Percentiles rank a stretch among this genome's conserved stretches.
These are phyloP conservation scores for Triticum monococcum DNA, from an alignment of 176 grass and related monocot species.

Conservation along the genomic window DNA sequence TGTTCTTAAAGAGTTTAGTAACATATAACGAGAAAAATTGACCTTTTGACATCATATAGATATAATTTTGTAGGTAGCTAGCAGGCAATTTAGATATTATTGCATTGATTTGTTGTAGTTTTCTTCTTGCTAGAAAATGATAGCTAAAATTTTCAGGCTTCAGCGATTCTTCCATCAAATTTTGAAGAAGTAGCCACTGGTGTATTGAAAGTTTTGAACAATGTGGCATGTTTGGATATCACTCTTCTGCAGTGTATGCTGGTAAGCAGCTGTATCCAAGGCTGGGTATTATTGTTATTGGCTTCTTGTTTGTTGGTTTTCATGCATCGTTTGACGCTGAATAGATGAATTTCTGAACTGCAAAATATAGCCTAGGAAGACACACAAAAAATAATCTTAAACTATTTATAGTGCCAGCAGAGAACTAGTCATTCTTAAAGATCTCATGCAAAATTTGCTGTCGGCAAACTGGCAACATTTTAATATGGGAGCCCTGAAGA, in stretches of 20 bases:
- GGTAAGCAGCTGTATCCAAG: slow-evolving; percentile 52
- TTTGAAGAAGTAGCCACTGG: slow-evolving; percentile 99
- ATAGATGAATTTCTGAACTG: slow-evolving; percentile 1
- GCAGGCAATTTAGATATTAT: slow-evolving; percentile 6
- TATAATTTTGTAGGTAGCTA: not conserved
- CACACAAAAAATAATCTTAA: not conserved
- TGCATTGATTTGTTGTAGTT: not conserved
- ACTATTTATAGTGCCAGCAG: slow-evolving; percentile 3
- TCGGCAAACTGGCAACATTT: not conserved
- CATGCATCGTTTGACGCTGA: not conserved
- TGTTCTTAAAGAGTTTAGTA: not conserved
- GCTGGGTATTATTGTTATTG: slow-evolving; percentile 13
- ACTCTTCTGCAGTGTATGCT: slow-evolving; percentile 94
- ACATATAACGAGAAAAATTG: slow-evolving; percentile 15
- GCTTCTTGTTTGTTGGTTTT: slow-evolving; percentile 15
- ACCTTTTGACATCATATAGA: not conserved
- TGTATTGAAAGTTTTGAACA: slow-evolving; percentile 97
- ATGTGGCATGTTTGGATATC: slow-evolving; percentile 82
- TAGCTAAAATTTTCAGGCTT: slow-evolving; percentile 55
- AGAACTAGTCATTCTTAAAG: not conserved
- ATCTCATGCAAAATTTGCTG: slow-evolving; percentile 21
- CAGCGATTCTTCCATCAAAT: slow-evolving; percentile 90
- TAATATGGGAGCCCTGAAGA: slow-evolving; percentile 14
- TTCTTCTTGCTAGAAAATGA: slow-evolving; percentile 30
- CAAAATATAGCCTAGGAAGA: slow-evolving; percentile 8